Conservation (phyloP, 305 asterid species). For the Andrographis paniculata region DNA sequence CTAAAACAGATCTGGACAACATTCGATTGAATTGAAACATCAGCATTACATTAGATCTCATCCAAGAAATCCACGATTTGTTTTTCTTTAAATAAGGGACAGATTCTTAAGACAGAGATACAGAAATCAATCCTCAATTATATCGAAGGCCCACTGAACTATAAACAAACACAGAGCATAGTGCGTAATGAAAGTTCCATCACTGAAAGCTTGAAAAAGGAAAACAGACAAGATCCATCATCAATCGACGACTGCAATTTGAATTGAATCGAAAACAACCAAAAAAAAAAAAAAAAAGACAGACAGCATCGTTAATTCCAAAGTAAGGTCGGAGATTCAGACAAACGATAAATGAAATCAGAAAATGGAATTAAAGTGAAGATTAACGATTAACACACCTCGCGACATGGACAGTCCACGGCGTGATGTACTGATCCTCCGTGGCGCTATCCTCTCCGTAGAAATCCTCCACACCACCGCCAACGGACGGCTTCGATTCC, state of each 20-base stretch:
- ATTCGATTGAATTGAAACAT: no score
- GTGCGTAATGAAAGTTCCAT: background rate
- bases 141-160: background rate
- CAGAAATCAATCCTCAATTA: background rate
- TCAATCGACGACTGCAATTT: background rate
- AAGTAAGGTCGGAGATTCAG: background rate
- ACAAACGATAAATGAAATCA: background rate
- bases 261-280: background rate
- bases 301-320: background rate
- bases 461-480: constrained; percentile 85
- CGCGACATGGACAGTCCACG: constrained; percentile 93
- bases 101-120: no score
- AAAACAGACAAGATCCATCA: background rate
- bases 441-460: constrained; percentile 95
- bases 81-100: no score
- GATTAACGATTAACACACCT: constrained; percentile 38
- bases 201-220: background rate
- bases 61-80: no score
- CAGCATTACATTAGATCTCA: no score
- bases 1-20: no score
- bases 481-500: constrained; percentile 46
- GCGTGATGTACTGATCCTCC: constrained; percentile 89
- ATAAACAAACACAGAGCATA: background rate
- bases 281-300: background rate
- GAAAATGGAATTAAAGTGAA: background rate